Base-by-base conservation (phyloP, 2,329 filamentous ascomycete genomes). In the Colletotrichum sojae region DNA sequence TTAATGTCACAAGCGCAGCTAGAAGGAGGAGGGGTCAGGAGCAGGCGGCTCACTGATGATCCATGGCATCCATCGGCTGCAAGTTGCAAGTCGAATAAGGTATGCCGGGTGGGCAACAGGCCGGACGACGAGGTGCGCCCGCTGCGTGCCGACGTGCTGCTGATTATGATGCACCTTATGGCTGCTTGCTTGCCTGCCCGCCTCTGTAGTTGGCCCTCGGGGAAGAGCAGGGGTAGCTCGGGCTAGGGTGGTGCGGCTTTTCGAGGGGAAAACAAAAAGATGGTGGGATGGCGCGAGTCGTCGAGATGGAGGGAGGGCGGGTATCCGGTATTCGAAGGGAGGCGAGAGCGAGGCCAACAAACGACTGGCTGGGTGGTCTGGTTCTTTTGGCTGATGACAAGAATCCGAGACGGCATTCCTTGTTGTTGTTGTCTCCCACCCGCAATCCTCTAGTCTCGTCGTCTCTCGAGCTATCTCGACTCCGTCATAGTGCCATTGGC, bases 391-490 rank as follows among this genome's bases (percentile, higher is more conserved):
- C 31, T 10, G 49, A 20, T 52, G 25, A 22, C 49, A 22, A 22
- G 4, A 52, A 52, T 52, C 22, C 8, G 31, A 36, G 12, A 13
- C 10, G 20, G 16, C 12, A 20, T 12, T 22, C n/a, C 40, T 55
- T 55, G 54, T 65, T 65, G 61, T 55, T 55, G 54, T 65, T 65
- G 61, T 59, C 61, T 65, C 61, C 36, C 40, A 22, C 27, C 22
- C n/a, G 45, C 40, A 40, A 9, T 49, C n/a, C 39, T 55, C n/a
- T 55, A 52, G 49, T 31, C 20, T 15, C 27, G 16, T 57, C 40
- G 16, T n/a, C 60, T 63, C 60, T 51, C 51, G 40, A 48, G 31
- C 31, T 10, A 36, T 36, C 40, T 48, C 52, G 56, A 5, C 51
- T 54, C 22, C 10, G 6, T 36, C 60, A 22, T 22, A 12, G 10